Conservation (phyloP, 108 stramenopile species). For the Cyclotella baltica region DNA sequence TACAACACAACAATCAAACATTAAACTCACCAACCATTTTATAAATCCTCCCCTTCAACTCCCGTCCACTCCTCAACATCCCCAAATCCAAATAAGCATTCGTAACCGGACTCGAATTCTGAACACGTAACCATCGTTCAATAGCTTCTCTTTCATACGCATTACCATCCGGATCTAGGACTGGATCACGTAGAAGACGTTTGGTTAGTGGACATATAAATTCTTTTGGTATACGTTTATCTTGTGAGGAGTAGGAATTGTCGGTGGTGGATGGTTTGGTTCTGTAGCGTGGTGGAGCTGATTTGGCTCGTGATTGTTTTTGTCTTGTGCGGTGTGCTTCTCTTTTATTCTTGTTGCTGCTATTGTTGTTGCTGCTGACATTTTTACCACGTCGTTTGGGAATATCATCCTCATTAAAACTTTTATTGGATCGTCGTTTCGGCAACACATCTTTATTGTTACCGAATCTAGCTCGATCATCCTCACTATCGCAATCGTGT, state of each 20-base stretch:
- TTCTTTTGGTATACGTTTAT: conserved; percentile 50
- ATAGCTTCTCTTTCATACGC: conserved; percentile 85
- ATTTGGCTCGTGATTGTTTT: conserved; percentile 43
- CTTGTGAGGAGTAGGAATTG: no score
- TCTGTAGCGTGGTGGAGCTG: conserved; percentile 38
- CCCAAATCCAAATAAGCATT: conserved; percentile 45
- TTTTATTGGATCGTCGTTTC: no score
- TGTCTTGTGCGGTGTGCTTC: no score
- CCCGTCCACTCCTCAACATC: conserved; percentile 52
- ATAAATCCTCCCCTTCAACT: conserved; percentile 43
- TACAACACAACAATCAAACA: not conserved
- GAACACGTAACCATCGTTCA: conserved; percentile 58
- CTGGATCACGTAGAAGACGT: conserved; percentile 80
- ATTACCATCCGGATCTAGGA: conserved; percentile 80
- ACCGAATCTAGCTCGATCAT: conserved; percentile 2
- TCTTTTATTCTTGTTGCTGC: no score
- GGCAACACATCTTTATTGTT: no score
- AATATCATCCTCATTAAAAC: no score
- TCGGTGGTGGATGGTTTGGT: no score
- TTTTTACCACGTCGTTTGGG: no score
- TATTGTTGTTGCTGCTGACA: no score
- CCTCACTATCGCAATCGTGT: not conserved
- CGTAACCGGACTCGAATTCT: conserved; percentile 60
- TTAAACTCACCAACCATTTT: conserved; percentile 39
- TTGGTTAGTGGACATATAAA: conserved; percentile 77